These are phyloP conservation scores for Mycena amicta DNA, from an alignment of 768 basidiomycete species.

Conservation along the genomic window DNA sequence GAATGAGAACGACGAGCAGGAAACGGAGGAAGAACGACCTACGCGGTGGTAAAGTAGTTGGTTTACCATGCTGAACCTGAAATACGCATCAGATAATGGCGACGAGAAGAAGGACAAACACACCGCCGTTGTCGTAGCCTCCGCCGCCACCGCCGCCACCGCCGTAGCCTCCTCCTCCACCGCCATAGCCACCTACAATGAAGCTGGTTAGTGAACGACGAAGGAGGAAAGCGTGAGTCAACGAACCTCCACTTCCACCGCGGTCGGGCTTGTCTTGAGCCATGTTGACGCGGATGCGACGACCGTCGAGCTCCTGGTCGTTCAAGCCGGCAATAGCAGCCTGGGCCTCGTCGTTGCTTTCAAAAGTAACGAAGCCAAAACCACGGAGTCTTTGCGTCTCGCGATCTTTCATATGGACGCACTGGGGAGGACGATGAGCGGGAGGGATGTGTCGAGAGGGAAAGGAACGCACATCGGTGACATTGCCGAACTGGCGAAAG, in stretches of 20 bases:
- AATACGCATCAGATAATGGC: not conserved
- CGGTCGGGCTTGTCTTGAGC: constrained; percentile 32
- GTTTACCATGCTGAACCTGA: not conserved
- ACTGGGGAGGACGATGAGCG: constrained; percentile 49
- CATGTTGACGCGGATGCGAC: constrained; percentile 85
- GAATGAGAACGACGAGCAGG: not conserved
- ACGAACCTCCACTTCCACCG: not conserved
- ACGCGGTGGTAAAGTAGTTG: too few relatives aligned
- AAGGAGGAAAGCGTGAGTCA: not conserved
- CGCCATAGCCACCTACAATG: not conserved
- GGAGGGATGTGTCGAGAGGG: too few relatives aligned
- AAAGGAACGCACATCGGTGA: constrained; percentile 94
- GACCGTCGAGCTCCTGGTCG: constrained; percentile 91
- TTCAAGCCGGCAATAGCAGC: constrained; percentile 76
- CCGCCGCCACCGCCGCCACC: not conserved
- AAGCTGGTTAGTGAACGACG: not conserved
- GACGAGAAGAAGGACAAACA: not conserved
- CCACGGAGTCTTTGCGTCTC: constrained; percentile 95
- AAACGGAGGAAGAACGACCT: not conserved
- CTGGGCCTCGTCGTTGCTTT: constrained; percentile 63
- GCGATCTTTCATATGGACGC: constrained; percentile 97
- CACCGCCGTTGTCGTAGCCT: not conserved
- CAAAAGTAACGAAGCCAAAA: constrained; percentile 93
- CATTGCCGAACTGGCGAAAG: constrained; percentile 76
- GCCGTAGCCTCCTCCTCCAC: not conserved